Evolutionary conservation across 768 basidiomycete species (phyloP).

Genomic region (Pisolithus tinctorius): DNA sequence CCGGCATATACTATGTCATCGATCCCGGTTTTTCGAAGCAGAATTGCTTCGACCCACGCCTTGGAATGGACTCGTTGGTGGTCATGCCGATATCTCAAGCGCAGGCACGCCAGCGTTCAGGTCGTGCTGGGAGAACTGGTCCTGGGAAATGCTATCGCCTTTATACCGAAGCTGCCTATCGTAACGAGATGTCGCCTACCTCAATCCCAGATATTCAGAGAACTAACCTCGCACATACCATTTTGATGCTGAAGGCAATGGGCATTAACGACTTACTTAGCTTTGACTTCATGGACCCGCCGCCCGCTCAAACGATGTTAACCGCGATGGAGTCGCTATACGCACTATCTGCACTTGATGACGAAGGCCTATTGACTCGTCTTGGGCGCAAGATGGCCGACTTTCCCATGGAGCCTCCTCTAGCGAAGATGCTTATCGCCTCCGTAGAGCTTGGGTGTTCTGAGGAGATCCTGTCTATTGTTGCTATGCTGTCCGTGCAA

Average conservation of each 20-base stretch:
- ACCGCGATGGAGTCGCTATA: constrained; percentile 93
- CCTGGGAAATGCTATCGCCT: constrained; percentile 98
- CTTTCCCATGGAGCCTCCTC: constrained; percentile 94
- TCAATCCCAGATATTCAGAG: constrained; percentile 98
- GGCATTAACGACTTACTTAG: constrained; percentile 95
- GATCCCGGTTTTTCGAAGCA: constrained; percentile 99
- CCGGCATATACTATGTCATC: constrained; percentile 98
- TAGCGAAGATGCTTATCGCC: constrained; percentile 97
- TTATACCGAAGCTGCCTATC: constrained; percentile 96
- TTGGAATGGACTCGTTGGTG: constrained; percentile 98
- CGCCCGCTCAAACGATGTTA: constrained; percentile 93
- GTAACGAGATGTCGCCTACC: constrained; percentile 97
- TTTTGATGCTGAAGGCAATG: constrained; percentile 97
- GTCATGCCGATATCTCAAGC: constrained; percentile 99
- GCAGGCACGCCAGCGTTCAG: constrained; percentile 91
- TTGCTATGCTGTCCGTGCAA: constrained; percentile 96
- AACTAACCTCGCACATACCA: constrained; percentile 86
- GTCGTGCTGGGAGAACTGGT: constrained; percentile 95
- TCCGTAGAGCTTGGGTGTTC: constrained; percentile 97
- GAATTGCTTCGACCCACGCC: constrained; percentile 93
- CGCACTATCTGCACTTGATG: constrained; percentile 92
- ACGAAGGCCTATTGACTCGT: constrained; percentile 91
- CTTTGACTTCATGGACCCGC: constrained; percentile 99
- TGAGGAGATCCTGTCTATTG: constrained; percentile 94
- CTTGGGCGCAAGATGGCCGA: constrained; percentile 99